Percentiles rank a stretch among this genome's conserved stretches.
These are phyloP conservation scores for Trichoderma simmonsii DNA, from an alignment of 2,329 filamentous ascomycete species.

Conservation along the genomic window DNA sequence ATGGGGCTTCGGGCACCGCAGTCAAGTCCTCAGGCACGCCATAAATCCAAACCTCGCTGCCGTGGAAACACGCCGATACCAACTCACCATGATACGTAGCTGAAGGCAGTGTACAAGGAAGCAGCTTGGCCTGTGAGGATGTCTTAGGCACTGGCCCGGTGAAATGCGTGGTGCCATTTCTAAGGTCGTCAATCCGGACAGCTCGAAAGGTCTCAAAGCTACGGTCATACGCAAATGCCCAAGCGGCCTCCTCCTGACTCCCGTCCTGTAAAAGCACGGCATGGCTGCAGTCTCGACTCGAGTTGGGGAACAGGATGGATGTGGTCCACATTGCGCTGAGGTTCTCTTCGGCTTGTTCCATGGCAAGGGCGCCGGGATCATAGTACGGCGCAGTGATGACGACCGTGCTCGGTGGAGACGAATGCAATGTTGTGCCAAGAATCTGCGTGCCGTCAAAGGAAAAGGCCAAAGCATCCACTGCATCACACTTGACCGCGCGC, in stretches of 20 bases:
- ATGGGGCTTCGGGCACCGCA: constrained; percentile 48
- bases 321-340: constrained; percentile 79
- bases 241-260: constrained; percentile 62
- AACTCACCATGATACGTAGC: constrained; percentile 68
- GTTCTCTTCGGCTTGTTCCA: constrained; percentile 64
- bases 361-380: constrained; percentile 64
- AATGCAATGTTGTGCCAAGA: constrained; percentile 68
- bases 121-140: constrained; percentile 53
- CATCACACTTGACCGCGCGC: constrained; percentile 74
- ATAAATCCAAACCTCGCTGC: constrained; percentile 73
- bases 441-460: constrained; percentile 76
- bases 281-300: constrained; percentile 75
- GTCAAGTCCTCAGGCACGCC: constrained; percentile 72
- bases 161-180: constrained; percentile 77
- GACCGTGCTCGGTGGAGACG: constrained; percentile 65
- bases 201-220: constrained; percentile 76
- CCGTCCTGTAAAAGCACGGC: constrained; percentile 65
- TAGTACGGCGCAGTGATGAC: constrained; percentile 78
- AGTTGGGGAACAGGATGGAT: constrained; percentile 79
- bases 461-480: constrained; percentile 70
- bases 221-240: constrained; percentile 75
- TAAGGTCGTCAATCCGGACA: constrained; percentile 69
- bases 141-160: constrained; percentile 61
- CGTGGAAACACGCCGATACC: constrained; percentile 69
- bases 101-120: constrained; percentile 67